Evolutionary conservation across 805 yeast species (phyloP).

Genomic region (Hanseniaspora nectarophila): DNA sequence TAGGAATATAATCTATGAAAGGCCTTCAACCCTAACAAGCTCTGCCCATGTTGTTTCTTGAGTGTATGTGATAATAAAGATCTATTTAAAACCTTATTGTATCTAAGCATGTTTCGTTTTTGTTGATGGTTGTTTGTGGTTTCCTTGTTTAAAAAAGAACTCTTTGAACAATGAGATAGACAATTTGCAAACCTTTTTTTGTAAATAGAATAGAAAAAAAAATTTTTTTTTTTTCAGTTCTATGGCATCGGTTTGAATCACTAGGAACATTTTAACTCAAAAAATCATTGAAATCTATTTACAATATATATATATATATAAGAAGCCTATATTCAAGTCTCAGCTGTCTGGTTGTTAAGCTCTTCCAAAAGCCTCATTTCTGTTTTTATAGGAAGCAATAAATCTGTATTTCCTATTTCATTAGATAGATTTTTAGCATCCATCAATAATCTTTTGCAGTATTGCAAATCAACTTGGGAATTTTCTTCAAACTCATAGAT

Average conservation of each 20-base stretch:
- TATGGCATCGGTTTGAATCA: too few species aligned
- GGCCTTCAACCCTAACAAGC: not conserved
- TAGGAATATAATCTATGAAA: not conserved
- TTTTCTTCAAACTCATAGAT: constrained; percentile 16
- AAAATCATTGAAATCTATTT: not conserved
- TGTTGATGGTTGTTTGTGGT: too few species aligned
- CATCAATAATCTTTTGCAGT: constrained; percentile 49
- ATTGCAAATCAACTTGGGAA: constrained; percentile 34
- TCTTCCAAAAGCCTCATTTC: constrained; percentile 46
- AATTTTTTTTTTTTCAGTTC: too few species aligned
- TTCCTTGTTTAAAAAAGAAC: too few species aligned
- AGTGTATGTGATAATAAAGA: not conserved
- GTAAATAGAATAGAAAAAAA: too few species aligned
- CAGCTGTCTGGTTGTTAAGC: constrained; percentile 10
- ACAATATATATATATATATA: not conserved
- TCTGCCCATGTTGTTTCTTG: not conserved
- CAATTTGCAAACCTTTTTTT: too few species aligned
- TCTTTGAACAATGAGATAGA: too few species aligned
- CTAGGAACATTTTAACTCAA: too few species aligned
- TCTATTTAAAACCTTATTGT: not conserved
- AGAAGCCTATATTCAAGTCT: not conserved
- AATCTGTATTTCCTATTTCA: constrained; percentile 50
- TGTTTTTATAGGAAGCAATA: constrained; percentile 51
- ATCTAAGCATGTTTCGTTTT: not conserved
- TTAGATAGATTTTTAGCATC: constrained; percentile 63